These are phyloP conservation scores for Cucurbita argyrosperma DNA, from an alignment of 306 rosid genomes.

Conservation along the genomic window DNA sequence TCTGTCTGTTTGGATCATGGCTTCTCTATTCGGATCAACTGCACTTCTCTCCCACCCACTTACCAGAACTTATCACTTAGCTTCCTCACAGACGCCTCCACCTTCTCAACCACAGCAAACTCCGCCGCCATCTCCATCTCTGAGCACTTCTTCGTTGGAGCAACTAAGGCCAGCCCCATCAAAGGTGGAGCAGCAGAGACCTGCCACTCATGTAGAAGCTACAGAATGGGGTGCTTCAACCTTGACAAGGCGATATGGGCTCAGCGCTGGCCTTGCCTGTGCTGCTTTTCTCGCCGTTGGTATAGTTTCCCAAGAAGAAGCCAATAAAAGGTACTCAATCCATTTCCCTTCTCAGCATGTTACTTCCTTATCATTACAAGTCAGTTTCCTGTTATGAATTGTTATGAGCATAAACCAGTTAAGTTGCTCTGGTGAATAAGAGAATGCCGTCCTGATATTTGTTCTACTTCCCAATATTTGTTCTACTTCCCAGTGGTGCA, in stretches of 20 bases:
- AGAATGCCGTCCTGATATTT: neutral
- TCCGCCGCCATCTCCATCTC: constrained; percentile 23
- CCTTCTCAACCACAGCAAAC: constrained; percentile 34
- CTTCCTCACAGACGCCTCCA: constrained; percentile 44
- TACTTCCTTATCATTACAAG: too few species aligned
- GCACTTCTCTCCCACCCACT: constrained; percentile 49
- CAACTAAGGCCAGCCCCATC: constrained; percentile 22
- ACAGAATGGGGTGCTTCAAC: constrained; percentile 85
- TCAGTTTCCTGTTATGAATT: too few species aligned
- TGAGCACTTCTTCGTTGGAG: constrained; percentile 24
- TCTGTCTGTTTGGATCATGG: constrained; percentile 37
- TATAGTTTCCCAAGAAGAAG: constrained; percentile 73
- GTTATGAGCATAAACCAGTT: neutral
- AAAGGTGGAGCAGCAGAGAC: constrained; percentile 29
- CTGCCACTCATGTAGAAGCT: constrained; percentile 37
- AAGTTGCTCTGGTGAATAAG: neutral
- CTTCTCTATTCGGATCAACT: constrained; percentile 57
- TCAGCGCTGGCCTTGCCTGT: constrained; percentile 98
- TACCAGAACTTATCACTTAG: constrained; percentile 42
- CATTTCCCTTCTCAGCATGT: neutral
- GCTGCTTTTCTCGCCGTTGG: constrained; percentile 73
- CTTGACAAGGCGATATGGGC: constrained; percentile 72
- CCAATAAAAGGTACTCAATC: constrained; percentile 55
- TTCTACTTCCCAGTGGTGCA: neutral
- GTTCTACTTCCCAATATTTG: neutral